Percentiles rank a stretch among this genome's conserved stretches.
Conservation (phyloP, 1,139 yeast species). For the Kurtzmaniella natalensis region DNA sequence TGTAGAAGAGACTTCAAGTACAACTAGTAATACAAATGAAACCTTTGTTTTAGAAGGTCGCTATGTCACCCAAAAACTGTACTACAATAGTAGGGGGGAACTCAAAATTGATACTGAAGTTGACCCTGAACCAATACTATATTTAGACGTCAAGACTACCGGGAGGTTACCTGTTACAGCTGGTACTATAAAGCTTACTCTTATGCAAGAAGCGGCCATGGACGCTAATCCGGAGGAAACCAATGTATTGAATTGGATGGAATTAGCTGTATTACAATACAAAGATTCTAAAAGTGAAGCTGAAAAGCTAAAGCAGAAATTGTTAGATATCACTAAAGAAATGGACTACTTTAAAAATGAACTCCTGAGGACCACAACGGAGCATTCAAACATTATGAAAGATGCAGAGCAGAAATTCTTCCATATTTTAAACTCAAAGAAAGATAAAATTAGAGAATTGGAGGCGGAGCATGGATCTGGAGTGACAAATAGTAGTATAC, state of each 20-base stretch:
- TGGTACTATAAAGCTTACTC: slow-evolving; percentile 17
- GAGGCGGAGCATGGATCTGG: slow-evolving; percentile 10
- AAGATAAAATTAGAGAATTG: slow-evolving; percentile 32
- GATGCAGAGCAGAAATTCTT: slow-evolving; percentile 37
- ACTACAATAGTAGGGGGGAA: slow-evolving; percentile 9
- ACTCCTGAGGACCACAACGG: slow-evolving; percentile 9
- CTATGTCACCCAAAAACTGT: slow-evolving; percentile 3
- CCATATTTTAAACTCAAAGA: slow-evolving; percentile 33
- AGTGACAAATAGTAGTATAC: slow-evolving; percentile 7
- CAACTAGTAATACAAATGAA: too few relatives aligned
- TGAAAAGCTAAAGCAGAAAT: slow-evolving; percentile 11
- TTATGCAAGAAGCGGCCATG: slow-evolving; percentile 10
- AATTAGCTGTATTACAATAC: slow-evolving; percentile 14
- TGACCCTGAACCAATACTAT: slow-evolving; percentile 12
- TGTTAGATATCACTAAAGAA: slow-evolving; percentile 14
- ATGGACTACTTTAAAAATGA: slow-evolving; percentile 12
- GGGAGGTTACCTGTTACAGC: slow-evolving; percentile 22
- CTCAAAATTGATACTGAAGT: slow-evolving; percentile 15
- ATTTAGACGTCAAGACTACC: slow-evolving; percentile 19
- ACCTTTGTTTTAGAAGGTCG: slow-evolving; percentile 3
- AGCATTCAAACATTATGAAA: slow-evolving; percentile 22
- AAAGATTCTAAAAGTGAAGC: slow-evolving; percentile 5
- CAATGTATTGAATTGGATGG: slow-evolving; percentile 27
- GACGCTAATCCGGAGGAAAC: slow-evolving; percentile 10
- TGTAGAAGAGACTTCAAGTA: too few relatives aligned